Evolutionary conservation across 1,284 basidiomycete genomes (phyloP).

Genomic region (Earliella scabrosa): DNA sequence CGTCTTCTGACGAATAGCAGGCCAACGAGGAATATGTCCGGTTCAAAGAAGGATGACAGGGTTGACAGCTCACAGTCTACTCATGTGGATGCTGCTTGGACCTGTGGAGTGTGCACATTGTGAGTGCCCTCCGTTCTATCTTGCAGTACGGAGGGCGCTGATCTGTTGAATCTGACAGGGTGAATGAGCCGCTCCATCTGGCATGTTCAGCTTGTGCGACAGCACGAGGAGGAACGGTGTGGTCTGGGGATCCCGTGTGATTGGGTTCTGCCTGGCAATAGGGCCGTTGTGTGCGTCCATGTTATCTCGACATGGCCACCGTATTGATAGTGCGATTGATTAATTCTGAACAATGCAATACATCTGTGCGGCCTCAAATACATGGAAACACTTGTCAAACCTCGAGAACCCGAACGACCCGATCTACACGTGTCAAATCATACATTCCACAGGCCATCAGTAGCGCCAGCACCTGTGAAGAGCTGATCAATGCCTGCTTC

Average conservation of each 20-base stretch:
- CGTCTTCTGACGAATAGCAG: not conserved
- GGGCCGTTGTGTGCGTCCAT: not conserved
- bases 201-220: conserved; percentile 56
- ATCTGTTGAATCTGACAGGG: conserved; percentile 33
- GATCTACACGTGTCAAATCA: too few species aligned
- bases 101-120: conserved; percentile 60
- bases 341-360: not conserved
- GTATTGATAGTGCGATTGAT: too few species aligned
- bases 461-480: conserved; percentile 36
- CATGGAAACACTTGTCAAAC: too few species aligned
- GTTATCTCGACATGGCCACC: not conserved
- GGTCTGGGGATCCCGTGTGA: conserved; percentile 19
- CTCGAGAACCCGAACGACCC: too few species aligned
- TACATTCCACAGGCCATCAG: too few species aligned
- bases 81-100: conserved; percentile 40
- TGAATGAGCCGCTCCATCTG: conserved; percentile 51
- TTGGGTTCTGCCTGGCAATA: too few species aligned
- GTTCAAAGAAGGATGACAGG: not conserved
- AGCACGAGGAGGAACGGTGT: conserved; percentile 33
- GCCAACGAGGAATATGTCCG: not conserved
- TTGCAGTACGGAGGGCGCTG: not conserved
- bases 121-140: conserved; percentile 27
- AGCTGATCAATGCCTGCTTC: not conserved
- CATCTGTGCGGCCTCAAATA: not conserved
- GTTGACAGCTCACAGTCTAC: not conserved